Conservation (phyloP, 148 eudicot genomes). For the Arctostaphylos glauca region DNA sequence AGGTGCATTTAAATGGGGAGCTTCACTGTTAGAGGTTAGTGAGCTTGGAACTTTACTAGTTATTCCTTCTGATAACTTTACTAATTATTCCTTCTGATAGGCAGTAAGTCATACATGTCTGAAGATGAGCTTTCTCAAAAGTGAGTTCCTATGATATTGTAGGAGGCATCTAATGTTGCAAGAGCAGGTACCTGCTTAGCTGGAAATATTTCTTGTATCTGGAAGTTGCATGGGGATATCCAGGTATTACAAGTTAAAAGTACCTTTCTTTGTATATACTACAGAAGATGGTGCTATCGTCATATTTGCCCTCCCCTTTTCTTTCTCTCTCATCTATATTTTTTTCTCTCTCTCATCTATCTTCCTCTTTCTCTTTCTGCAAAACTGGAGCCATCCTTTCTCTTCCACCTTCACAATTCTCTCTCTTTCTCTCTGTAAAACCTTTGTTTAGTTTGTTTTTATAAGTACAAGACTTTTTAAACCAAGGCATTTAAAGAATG, state of each 20-base stretch:
- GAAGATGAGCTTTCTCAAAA: background rate
- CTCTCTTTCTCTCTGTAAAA: background rate
- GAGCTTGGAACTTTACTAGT: conserved; percentile 2
- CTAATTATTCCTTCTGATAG: background rate
- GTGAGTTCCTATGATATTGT: conserved; percentile 21
- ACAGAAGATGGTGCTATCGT: no score
- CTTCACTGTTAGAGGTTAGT: conserved; percentile 87
- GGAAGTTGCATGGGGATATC: conserved; percentile 94
- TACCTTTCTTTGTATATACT: no score
- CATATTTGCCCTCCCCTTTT: no score
- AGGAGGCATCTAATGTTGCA: conserved; percentile 82
- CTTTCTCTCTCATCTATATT: background rate
- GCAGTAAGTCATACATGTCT: background rate
- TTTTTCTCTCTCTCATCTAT: background rate
- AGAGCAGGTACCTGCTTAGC: conserved; percentile 46
- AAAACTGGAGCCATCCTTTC: background rate
- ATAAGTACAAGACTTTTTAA: background rate
- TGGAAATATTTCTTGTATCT: conserved; percentile 69
- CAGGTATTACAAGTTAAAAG: conserved; percentile 45
- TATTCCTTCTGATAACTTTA: background rate
- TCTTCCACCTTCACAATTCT: background rate
- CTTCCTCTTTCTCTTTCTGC: background rate
- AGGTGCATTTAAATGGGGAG: conserved; percentile 93
- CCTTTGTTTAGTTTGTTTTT: background rate
- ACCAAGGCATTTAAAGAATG: background rate